Evolutionary conservation across 805 yeast genomes (phyloP).

Genomic region (Barnettozyma siamensis): DNA sequence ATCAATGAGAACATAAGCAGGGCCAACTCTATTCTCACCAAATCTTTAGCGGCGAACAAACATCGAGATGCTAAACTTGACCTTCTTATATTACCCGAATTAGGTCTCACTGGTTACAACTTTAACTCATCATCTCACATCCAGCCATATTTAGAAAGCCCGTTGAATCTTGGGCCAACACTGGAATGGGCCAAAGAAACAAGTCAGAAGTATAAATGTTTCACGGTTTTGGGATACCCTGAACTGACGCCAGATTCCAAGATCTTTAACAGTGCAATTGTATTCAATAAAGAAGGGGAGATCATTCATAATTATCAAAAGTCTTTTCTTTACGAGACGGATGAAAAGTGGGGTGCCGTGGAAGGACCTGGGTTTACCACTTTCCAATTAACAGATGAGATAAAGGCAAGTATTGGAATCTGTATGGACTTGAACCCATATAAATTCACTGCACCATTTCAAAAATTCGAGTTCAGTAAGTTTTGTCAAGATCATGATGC

Average conservation of each 20-base stretch:
- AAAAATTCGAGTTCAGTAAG: constrained; percentile 62
- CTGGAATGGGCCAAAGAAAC: constrained; percentile 51
- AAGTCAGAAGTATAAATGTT: constrained; percentile 47
- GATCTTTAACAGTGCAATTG: constrained; percentile 67
- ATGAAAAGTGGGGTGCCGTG: constrained; percentile 70
- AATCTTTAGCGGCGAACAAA: constrained; percentile 19
- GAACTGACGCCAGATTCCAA: constrained; percentile 33
- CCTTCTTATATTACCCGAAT: constrained; percentile 74
- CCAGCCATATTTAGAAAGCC: constrained; percentile 49
- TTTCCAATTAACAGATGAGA: constrained; percentile 30
- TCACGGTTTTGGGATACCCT: constrained; percentile 80
- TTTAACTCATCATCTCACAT: constrained; percentile 44
- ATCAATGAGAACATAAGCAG: constrained; percentile 46
- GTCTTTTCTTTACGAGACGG: constrained; percentile 70
- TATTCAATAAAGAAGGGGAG: constrained; percentile 54
- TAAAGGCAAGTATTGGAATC: constrained; percentile 64
- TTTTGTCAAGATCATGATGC: constrained; percentile 43
- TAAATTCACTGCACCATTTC: constrained; percentile 75
- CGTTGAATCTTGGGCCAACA: constrained; percentile 39
- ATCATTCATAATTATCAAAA: constrained; percentile 67
- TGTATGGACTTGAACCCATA: constrained; percentile 95
- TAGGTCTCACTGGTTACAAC: constrained; percentile 81
- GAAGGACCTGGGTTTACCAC: constrained; percentile 58
- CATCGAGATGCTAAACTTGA: constrained; percentile 38
- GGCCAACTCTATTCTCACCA: constrained; percentile 30